Evolutionary conservation across 2,329 filamentous ascomycete genomes (phyloP).

Genomic region (Microascus cirrosus): DNA sequence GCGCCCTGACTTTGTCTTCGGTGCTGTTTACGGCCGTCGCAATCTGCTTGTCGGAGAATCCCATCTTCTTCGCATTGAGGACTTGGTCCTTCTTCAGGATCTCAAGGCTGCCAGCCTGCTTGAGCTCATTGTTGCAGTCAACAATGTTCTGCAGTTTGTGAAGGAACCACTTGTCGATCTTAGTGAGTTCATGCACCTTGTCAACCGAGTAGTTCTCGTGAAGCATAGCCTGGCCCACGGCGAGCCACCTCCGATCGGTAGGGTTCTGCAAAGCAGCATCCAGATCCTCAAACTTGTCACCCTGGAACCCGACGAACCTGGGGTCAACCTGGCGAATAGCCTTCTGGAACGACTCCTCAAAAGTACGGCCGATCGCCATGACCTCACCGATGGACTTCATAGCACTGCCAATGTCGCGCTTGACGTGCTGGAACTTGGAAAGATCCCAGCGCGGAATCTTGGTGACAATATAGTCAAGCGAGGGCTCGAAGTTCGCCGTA

Average conservation of each 20-base stretch:
- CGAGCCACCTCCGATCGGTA: conserved; percentile 92
- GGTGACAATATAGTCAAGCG: conserved; percentile 93
- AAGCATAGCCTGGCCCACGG: conserved; percentile 94
- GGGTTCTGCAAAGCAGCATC: conserved; percentile 86
- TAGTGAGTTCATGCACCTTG: conserved; percentile 82
- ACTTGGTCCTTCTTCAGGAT: conserved; percentile 82
- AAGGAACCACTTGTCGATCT: conserved; percentile 99
- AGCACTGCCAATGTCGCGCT: conserved; percentile 90
- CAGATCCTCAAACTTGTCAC: conserved; percentile 85
- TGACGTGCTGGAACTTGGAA: conserved; percentile 97
- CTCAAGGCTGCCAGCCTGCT: conserved; percentile 71
- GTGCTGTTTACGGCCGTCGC: conserved; percentile 72
- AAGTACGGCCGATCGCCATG: conserved; percentile 97
- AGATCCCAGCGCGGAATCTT: conserved; percentile 99
- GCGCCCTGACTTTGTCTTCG: conserved; percentile 81
- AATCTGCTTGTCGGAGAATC: conserved; percentile 96
- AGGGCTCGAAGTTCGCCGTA: conserved; percentile 97
- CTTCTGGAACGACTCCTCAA: conserved; percentile 98
- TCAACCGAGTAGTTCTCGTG: conserved; percentile 95
- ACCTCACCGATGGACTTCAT: conserved; percentile 99
- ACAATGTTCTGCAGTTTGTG: conserved; percentile 98
- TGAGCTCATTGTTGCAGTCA: conserved; percentile 75
- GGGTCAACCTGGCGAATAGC: conserved; percentile 96
- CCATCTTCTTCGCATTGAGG: conserved; percentile 89
- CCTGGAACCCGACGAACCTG: conserved; percentile 84